These are phyloP conservation scores for Fusarium beomiforme DNA, from an alignment of 2,329 filamentous ascomycete genomes.

Conservation along the genomic window DNA sequence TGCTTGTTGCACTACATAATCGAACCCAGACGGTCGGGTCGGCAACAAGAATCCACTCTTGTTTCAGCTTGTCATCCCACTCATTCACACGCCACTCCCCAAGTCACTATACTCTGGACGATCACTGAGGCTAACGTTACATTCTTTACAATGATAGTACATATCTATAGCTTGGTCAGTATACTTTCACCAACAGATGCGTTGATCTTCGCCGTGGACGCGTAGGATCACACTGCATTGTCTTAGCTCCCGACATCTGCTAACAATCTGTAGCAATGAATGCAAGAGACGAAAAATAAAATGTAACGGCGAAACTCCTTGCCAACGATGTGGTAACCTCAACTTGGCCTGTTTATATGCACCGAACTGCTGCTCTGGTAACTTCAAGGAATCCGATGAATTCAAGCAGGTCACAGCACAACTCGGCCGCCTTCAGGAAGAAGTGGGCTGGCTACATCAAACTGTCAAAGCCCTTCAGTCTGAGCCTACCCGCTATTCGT, in stretches of 20 bases:
- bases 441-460: constrained; percentile 81
- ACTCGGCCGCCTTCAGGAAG: constrained; percentile 80
- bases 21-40: constrained; percentile 4
- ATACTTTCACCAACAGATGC: background rate
- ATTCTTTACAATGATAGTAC: constrained; percentile 52
- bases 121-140: constrained; percentile 30
- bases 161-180: constrained; percentile 71
- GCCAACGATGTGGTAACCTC: constrained; percentile 74
- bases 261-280: constrained; percentile 64
- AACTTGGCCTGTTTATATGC: constrained; percentile 73
- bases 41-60: background rate
- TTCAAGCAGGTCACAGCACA: constrained; percentile 84
- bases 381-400: constrained; percentile 92
- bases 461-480: constrained; percentile 75
- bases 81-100: background rate
- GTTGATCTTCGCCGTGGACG: background rate
- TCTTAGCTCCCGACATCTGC: background rate
- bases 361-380: constrained; percentile 75
- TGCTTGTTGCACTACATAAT: constrained; percentile 20
- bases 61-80: background rate
- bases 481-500: constrained; percentile 58
- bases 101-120: background rate
- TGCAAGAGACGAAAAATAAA: constrained; percentile 81
- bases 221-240: background rate
- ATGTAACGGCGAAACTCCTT: constrained; percentile 76